Base-by-base conservation (phyloP, 352 stramenopile genomes). In the Globisporangium okanoganense region DNA sequence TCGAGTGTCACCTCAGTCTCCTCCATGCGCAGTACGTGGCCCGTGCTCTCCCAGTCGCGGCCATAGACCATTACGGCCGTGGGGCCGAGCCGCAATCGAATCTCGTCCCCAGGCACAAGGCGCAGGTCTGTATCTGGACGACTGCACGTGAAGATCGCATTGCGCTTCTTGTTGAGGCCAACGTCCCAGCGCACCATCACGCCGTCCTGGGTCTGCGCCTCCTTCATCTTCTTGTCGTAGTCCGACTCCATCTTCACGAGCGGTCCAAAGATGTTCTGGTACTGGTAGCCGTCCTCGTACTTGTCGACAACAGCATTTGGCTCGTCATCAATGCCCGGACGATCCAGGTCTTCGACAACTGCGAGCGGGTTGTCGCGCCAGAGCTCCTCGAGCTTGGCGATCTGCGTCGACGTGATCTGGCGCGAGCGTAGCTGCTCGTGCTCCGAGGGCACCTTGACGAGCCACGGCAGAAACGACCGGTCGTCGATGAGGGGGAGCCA, bases 241-340 rank as follows among this genome's bases (percentile, higher is more conserved):
- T 99, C 97, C 5, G 97, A 98, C 79, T 99, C 98, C 76, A 99
- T 96, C 75, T 99, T 99, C n/a, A 99, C 97, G 12, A 99, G 73
- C 12, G 98, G 97, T 5, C 93, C 97, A 62, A 99, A 92, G 49
- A 99, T 93, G 76, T 99, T 99, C 75, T 99, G 97, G 80, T 99
- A 99, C 79, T 99, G 97, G 73, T 99, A 99, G 25, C 97, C 98
- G 71, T 99, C 97, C 58, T 99, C 96, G 70, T 99, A 99, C 35
- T 89, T 87, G 18, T 93, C 67, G 33, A 92, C 66, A 0, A 98
- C 96, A 0, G 88, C 75, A 16, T 82, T 77, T 0, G 89, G 85
- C 49, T 96, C 88, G 40, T 97, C 87, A 33, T 97, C 88, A 52
- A 98, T 82, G 36, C 95, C 92, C 0, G 95, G 95, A 31, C 93